A percentile compares a stretch with the other conserved stretches of the same genome.
phyloP scores from a whole-genome alignment of 768 basidiomycete species.

The Crepidotus variabilis region DNA sequence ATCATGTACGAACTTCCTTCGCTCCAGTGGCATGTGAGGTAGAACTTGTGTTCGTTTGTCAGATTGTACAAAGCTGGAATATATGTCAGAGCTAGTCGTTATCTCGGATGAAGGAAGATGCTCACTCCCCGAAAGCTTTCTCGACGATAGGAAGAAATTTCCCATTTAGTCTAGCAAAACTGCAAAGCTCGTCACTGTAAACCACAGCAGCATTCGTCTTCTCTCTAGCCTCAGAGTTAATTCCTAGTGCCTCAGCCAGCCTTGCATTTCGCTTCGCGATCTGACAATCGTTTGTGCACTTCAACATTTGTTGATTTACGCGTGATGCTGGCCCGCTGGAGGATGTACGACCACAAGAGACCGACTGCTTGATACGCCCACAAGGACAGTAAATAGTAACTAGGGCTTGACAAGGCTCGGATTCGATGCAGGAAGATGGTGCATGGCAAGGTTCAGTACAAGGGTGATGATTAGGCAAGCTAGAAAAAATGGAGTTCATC shows the following conservation, averaged over 20 bases:
- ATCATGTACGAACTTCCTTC: conserved; percentile 80
- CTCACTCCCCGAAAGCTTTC: conserved; percentile 65
- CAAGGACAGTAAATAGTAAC: conserved; percentile 78
- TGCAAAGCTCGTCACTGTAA: conserved; percentile 62
- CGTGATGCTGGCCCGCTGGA: conserved; percentile 31
- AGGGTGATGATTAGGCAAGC: conserved; percentile 68
- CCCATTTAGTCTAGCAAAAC: conserved; percentile 54
- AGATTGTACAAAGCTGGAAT: conserved; percentile 59
- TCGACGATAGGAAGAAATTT: conserved; percentile 76
- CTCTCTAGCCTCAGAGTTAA: conserved; percentile 51
- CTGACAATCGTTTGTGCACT: conserved; percentile 82
- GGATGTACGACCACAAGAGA: conserved; percentile 62
- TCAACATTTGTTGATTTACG: conserved; percentile 33
- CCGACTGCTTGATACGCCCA: conserved; percentile 71
- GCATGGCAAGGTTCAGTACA: conserved; percentile 84
- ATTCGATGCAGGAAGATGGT: conserved; percentile 79
- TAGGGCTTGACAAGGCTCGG: conserved; percentile 66
- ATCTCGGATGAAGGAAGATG: not conserved
- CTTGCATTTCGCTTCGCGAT: conserved; percentile 84
- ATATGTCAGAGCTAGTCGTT: not conserved
- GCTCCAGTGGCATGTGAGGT: conserved; percentile 76
- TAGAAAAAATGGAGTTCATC: conserved; percentile 19
- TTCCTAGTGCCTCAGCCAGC: conserved; percentile 90
- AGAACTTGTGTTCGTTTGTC: conserved; percentile 67
- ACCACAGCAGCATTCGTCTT: conserved; percentile 31